Conservation (phyloP, 2,329 filamentous ascomycete genomes). For the Colletotrichum gigasporum region DNA sequence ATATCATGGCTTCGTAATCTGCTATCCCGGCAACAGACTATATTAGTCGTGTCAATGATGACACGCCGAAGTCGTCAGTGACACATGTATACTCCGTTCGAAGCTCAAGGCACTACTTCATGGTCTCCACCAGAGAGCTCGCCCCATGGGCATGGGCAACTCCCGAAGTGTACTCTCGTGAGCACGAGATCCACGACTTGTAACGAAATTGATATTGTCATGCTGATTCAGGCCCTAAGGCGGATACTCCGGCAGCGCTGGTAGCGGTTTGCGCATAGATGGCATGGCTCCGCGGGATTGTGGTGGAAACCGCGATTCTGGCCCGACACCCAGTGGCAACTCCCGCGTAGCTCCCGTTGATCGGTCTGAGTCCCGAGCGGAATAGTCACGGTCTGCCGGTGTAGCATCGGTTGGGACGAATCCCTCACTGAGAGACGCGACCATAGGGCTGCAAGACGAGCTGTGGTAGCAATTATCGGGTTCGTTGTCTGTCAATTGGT, state of each 20-base stretch:
- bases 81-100: too few relatives aligned
- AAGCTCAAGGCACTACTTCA: not conserved
- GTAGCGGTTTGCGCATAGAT: slow-evolving; percentile 51
- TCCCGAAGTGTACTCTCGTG: too few relatives aligned
- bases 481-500: not conserved
- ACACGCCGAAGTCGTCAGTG: too few relatives aligned
- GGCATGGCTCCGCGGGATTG: slow-evolving; percentile 1
- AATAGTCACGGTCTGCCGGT: not conserved
- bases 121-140: too few relatives aligned
- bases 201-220: too few relatives aligned
- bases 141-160: too few relatives aligned
- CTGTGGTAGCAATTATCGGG: not conserved
- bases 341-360: not conserved
- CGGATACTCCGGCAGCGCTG: slow-evolving; percentile 50
- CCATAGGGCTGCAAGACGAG: not conserved
- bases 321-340: not conserved
- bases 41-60: not conserved
- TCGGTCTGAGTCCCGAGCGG: not conserved
- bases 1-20: slow-evolving; percentile 17
- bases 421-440: not conserved
- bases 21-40: too few relatives aligned
- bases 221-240: not conserved
- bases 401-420: not conserved
- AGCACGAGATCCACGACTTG: too few relatives aligned
- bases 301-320: slow-evolving; percentile 18